Conservation (phyloP, 108 stramenopile genomes). For the Hondaea fermentalgiana region DNA sequence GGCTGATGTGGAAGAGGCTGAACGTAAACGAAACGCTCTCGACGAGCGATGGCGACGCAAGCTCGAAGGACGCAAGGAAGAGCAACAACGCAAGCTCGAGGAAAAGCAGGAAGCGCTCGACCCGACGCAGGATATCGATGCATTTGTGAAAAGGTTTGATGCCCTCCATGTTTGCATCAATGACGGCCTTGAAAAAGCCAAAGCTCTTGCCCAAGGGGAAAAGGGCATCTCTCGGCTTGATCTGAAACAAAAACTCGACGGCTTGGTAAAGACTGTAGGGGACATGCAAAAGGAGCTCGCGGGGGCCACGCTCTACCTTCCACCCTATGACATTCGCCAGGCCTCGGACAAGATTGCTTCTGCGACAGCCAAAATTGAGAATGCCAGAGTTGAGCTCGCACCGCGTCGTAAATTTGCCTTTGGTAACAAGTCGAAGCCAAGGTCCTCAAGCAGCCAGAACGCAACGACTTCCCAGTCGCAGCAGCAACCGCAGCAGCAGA, state of each 20-base stretch:
- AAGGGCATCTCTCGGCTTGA: neutral
- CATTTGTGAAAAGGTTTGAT: neutral
- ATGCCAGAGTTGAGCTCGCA: constrained; percentile 31
- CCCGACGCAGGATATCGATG: neutral
- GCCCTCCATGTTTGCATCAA: neutral
- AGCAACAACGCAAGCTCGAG: neutral
- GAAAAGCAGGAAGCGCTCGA: neutral
- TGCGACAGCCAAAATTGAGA: constrained; percentile 19
- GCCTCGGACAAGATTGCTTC: constrained; percentile 28
- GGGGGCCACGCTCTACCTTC: constrained; percentile 33
- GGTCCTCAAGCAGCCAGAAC: neutral
- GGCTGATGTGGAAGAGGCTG: neutral
- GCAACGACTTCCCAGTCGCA: neutral
- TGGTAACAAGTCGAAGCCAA: neutral
- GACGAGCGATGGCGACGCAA: neutral
- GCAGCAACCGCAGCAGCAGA: neutral
- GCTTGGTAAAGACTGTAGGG: neutral
- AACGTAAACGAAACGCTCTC: neutral
- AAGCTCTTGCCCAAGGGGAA: neutral
- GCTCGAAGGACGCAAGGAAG: neutral
- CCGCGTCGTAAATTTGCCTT: constrained; percentile 34
- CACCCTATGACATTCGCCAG: constrained; percentile 41
- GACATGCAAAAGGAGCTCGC: constrained; percentile 31
- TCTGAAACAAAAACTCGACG: neutral
- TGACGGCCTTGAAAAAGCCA: neutral